Conservation (phyloP, 2,329 filamentous ascomycete genomes). For the Colletotrichum sp. region DNA sequence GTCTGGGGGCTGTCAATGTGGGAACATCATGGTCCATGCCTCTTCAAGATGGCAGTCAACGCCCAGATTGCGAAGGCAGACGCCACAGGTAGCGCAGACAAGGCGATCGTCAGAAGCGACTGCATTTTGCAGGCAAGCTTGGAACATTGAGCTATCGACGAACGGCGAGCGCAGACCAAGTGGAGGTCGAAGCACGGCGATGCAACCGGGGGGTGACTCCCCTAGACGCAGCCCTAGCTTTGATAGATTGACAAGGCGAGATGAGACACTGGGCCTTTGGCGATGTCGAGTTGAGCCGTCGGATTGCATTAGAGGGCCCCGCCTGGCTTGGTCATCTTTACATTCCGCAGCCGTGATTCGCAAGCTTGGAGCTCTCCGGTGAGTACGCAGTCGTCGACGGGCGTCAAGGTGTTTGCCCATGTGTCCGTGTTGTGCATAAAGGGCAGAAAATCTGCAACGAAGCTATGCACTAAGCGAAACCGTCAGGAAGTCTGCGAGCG, state of each 20-base stretch:
- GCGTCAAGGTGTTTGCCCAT: neutral
- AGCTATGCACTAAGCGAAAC: neutral
- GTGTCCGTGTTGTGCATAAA: constrained; percentile 2
- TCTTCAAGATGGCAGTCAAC: neutral
- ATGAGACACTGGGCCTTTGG: neutral
- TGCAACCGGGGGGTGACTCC: neutral
- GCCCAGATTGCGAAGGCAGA: neutral
- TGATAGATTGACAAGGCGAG: neutral
- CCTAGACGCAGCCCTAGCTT: neutral
- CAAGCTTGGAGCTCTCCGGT: neutral
- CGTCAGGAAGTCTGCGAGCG: neutral
- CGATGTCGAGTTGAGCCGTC: neutral
- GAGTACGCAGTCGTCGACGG: neutral
- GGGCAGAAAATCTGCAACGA: constrained; percentile 1
- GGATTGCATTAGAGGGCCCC: neutral
- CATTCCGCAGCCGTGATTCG: neutral
- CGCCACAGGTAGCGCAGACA: neutral
- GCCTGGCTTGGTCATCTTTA: neutral
- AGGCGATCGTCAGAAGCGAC: neutral
- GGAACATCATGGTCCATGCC: neutral
- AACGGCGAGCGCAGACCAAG: neutral
- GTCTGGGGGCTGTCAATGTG: constrained; percentile 5
- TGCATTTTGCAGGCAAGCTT: neutral
- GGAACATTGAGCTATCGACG: neutral
- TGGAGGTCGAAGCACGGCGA: neutral